Evolutionary conservation across 768 basidiomycete genomes (phyloP).

Genomic region (Naganishia friedmannii): DNA sequence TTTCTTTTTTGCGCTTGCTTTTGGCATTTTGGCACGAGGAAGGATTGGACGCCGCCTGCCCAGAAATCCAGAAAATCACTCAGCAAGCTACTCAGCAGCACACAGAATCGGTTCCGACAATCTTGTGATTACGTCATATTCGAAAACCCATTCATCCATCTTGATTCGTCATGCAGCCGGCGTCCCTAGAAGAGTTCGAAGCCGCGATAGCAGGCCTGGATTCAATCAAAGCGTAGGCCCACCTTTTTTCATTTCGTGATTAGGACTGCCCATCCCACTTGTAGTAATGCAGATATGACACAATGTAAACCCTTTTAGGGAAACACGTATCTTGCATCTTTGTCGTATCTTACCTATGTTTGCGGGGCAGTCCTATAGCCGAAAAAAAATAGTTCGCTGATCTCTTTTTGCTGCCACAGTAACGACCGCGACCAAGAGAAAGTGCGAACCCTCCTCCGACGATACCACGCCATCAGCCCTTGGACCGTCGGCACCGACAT

Average conservation of each 20-base stretch:
- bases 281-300: conserved; percentile 2
- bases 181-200: conserved; percentile 6
- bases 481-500: conserved; percentile 12
- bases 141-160: background rate
- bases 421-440: background rate
- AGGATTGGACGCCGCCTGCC: too few species aligned
- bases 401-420: background rate
- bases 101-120: too few species aligned
- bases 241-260: background rate
- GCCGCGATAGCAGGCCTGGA: conserved; percentile 9
- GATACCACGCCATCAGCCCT: background rate
- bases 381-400: background rate
- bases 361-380: background rate
- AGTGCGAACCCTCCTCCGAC: background rate
- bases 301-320: background rate
- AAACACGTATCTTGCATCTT: background rate
- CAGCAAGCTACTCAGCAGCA: too few species aligned
- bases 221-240: conserved; percentile 5
- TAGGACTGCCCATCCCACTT: background rate
- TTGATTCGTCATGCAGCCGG: background rate
- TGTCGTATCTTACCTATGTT: background rate
- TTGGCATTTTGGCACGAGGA: too few species aligned
- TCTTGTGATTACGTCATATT: conserved; percentile 9
- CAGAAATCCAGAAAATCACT: too few species aligned
- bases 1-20: too few species aligned